phyloP scores from a whole-genome alignment of 2,329 filamentous ascomycete species.

The Aphanoascus verrucosus region DNA sequence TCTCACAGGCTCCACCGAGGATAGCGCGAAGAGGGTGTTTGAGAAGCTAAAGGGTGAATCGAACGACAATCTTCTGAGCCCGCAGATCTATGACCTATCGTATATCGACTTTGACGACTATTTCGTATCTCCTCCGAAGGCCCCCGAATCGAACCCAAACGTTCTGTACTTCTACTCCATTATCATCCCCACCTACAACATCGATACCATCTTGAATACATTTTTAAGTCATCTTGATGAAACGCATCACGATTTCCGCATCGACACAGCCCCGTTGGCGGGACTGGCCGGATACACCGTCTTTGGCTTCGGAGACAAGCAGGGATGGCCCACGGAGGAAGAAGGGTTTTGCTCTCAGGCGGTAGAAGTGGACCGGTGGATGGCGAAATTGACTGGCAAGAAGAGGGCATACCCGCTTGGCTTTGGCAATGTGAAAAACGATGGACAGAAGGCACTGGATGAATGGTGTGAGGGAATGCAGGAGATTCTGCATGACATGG shows the following conservation, averaged over 20 bases:
- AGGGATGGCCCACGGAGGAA: conserved; percentile 83
- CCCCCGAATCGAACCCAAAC: conserved; percentile 34
- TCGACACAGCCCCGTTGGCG: conserved; percentile 76
- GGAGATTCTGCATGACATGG: conserved; percentile 55
- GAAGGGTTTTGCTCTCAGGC: conserved; percentile 92
- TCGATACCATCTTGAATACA: conserved; percentile 79
- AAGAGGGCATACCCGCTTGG: conserved; percentile 84
- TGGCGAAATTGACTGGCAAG: conserved; percentile 82
- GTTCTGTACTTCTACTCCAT: conserved; percentile 70
- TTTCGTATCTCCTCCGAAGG: conserved; percentile 66
- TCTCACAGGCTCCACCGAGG: conserved; percentile 71
- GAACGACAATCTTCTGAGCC: conserved; percentile 38
- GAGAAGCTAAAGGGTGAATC: conserved; percentile 42
- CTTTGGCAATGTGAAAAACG: conserved; percentile 72
- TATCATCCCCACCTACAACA: conserved; percentile 84
- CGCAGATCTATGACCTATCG: conserved; percentile 64
- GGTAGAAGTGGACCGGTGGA: conserved; percentile 83
- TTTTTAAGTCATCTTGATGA: conserved; percentile 81
- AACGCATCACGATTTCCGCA: conserved; percentile 92
- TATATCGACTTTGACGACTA: conserved; percentile 89
- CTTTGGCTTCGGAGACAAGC: conserved; percentile 83
- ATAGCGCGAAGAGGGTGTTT: conserved; percentile 55
- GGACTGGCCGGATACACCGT: conserved; percentile 75
- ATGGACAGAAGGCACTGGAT: conserved; percentile 53
- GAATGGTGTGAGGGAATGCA: conserved; percentile 71